Evolutionary conservation across 768 basidiomycete genomes (phyloP).

Genomic region (Pleurotus giganteus): DNA sequence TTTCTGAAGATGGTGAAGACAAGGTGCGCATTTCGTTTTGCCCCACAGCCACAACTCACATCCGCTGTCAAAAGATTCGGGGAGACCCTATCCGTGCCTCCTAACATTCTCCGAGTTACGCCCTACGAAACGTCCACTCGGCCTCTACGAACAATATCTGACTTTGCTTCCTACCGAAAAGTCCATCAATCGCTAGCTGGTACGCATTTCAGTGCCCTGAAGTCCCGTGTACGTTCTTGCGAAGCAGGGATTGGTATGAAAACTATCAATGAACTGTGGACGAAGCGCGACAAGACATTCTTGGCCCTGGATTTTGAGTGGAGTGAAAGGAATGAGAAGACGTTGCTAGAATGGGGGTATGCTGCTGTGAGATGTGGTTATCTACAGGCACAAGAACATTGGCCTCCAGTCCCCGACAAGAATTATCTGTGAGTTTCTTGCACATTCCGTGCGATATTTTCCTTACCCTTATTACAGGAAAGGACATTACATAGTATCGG

Average conservation of each 20-base stretch:
- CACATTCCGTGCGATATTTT: not conserved
- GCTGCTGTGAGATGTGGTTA: constrained; percentile 74
- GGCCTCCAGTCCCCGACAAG: constrained; percentile 74
- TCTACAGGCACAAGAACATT: constrained; percentile 61
- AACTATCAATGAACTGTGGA: constrained; percentile 68
- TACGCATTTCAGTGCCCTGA: constrained; percentile 61
- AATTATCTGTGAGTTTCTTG: constrained; percentile 65
- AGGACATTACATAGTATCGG: constrained; percentile 74
- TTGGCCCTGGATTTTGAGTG: constrained; percentile 74
- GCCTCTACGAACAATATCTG: constrained; percentile 69
- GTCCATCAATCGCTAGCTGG: constrained; percentile 71
- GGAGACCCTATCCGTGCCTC: constrained; percentile 68
- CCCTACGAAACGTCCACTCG: constrained; percentile 70
- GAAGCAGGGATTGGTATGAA: constrained; percentile 43
- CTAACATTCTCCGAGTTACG: constrained; percentile 65
- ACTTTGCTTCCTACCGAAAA: constrained; percentile 67
- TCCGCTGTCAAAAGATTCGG: constrained; percentile 54
- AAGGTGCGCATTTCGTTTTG: constrained; percentile 37
- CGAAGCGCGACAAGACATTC: constrained; percentile 67
- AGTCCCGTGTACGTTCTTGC: constrained; percentile 61
- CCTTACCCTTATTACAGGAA: constrained; percentile 34
- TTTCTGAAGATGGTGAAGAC: constrained; percentile 88
- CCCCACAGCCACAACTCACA: not conserved
- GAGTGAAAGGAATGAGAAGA: constrained; percentile 68
- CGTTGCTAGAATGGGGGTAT: constrained; percentile 80